Percentiles rank a stretch among this genome's conserved stretches.
Evolutionary conservation across 352 stramenopile species (phyloP).

Genomic region (Blastocystis sp.): DNA sequence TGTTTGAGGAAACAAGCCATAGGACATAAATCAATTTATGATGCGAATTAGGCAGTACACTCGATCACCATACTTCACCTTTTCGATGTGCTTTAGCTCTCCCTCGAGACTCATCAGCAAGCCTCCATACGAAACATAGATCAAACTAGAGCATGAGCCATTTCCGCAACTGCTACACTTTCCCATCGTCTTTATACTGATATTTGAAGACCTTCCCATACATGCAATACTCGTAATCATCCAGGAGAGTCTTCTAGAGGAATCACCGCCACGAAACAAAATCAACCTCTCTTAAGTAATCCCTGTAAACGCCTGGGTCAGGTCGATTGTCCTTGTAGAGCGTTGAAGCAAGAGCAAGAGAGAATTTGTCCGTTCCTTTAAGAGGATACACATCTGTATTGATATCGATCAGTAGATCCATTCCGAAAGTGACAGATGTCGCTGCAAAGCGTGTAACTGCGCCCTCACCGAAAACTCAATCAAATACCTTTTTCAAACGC

Average conservation of each 20-base stretch:
- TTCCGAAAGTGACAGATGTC: constrained; percentile 13
- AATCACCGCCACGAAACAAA: not conserved
- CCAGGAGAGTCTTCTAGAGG: constrained; percentile 38
- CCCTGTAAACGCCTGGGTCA: constrained; percentile 21
- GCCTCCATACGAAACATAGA: constrained; percentile 56
- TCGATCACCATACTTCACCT: constrained; percentile 56
- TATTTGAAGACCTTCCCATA: constrained; percentile 61
- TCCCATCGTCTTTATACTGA: constrained; percentile 57
- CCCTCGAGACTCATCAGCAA: constrained; percentile 55
- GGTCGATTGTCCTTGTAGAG: constrained; percentile 48
- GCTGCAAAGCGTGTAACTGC: constrained; percentile 59
- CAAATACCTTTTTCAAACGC: constrained; percentile 54
- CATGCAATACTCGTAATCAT: constrained; percentile 61
- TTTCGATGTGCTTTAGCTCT: constrained; percentile 41
- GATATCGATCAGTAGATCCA: constrained; percentile 59
- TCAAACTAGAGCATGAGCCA: constrained; percentile 10
- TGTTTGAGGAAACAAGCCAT: constrained; percentile 51
- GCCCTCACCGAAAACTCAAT: not conserved
- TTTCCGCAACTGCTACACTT: not conserved
- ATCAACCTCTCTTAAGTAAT: constrained; percentile 47
- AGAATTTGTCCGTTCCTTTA: constrained; percentile 46
- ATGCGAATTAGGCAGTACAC: constrained; percentile 54
- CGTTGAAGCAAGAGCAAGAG: constrained; percentile 45
- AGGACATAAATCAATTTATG: constrained; percentile 53
- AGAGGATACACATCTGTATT: constrained; percentile 59